Conservation (phyloP, 208 protist species). For the Leishmania braziliensis region DNA sequence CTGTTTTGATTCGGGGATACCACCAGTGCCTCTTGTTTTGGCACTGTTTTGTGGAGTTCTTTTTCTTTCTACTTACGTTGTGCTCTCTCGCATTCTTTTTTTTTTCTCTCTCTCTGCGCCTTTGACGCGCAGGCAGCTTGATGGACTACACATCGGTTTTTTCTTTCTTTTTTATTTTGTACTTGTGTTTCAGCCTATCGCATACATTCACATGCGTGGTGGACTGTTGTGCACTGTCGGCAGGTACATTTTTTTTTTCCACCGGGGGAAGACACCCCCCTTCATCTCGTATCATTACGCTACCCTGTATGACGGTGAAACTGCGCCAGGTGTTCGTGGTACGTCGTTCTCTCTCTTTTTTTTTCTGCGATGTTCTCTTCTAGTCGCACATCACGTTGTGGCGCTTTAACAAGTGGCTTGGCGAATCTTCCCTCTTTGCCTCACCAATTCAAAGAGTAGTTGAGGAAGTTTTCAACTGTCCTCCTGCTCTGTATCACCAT, state of each 20-base stretch:
- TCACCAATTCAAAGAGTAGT: neutral
- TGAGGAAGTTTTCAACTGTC: neutral
- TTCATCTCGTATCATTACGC: neutral
- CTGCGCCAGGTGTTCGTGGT: neutral
- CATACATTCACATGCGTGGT: neutral
- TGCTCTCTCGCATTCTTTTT: neutral
- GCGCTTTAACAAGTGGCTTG: neutral
- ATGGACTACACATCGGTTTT: neutral
- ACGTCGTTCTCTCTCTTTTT: neutral
- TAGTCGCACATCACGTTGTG: neutral
- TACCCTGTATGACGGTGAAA: neutral
- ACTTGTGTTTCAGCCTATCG: neutral
- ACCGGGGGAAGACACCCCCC: neutral
- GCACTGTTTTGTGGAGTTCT: neutral
- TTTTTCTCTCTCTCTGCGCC: neutral
- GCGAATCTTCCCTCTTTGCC: neutral
- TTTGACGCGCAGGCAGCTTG: too few species aligned
- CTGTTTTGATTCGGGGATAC: neutral
- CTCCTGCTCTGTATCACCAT: neutral
- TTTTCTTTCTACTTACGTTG: neutral
- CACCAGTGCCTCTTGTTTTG: neutral
- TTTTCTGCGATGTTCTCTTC: neutral
- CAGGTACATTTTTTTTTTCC: neutral
- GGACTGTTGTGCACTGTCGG: neutral
- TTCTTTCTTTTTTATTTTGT: conserved; percentile 2